These are phyloP conservation scores for Blepharisma japonicum DNA, from an alignment of 73 alveolate genomes.

Conservation along the genomic window DNA sequence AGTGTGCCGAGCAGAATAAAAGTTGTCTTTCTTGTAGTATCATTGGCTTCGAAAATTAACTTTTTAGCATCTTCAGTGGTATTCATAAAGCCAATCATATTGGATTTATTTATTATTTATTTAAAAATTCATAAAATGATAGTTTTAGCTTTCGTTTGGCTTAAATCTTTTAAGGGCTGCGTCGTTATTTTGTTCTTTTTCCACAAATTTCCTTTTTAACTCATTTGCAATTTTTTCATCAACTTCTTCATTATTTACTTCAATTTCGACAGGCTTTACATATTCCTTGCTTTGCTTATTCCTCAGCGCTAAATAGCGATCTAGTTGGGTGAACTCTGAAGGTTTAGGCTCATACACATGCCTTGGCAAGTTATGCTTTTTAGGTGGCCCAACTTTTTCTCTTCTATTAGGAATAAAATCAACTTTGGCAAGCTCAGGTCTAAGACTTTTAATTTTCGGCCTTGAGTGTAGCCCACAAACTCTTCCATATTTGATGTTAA, in stretches of 20 bases:
- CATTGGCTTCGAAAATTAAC: neutral
- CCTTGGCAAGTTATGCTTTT: slow-evolving; percentile 1
- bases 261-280: slow-evolving; percentile 9
- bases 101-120: neutral
- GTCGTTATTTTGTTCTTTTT: too few species aligned
- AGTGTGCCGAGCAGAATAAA: neutral
- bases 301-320: neutral
- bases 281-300: slow-evolving; percentile 17
- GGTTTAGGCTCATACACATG: slow-evolving; percentile 29
- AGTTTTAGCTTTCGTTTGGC: too few species aligned
- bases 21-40: neutral
- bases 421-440: slow-evolving; percentile 6
- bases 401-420: neutral
- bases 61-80: neutral
- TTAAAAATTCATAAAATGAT: neutral
- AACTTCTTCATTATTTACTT: neutral
- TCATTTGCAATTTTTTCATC: too few species aligned
- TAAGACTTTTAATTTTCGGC: neutral
- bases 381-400: neutral
- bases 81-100: neutral
- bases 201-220: too few species aligned
- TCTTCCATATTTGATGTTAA: neutral
- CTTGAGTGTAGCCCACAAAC: slow-evolving; percentile 9
- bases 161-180: too few species aligned
- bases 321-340: neutral